Evolutionary conservation across 495 filamentous ascomycete species (phyloP), one percentile per base, ranked within the genome.

Genomic region (Trichoderma parareesei): DNA sequence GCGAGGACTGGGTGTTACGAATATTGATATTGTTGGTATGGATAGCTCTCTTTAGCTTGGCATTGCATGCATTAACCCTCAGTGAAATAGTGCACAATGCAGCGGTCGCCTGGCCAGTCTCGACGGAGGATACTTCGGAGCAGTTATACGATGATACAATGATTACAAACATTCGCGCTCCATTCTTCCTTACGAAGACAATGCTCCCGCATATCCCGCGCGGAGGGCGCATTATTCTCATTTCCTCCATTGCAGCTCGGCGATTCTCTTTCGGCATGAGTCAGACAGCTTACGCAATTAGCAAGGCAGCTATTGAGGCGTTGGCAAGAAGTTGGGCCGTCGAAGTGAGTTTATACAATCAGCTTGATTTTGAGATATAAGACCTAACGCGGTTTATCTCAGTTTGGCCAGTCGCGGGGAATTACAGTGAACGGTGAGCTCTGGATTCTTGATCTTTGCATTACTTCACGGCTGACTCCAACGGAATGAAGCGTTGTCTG

Each of bases 151-250:
- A 93, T 75, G 79, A 82, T 48, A 86, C 93, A 63, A 91, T 93
- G 78, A 84, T 84, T 74, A 74, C 93, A 65, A 95, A 95, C 77
- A 84, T 84, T 5, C 84, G 88, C 2, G 91, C 84, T 2, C 90
- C 93, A 75, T 93, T 92, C 82, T 92, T 93, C 78, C 87, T 91
- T 59, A 87, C 85, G 63, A 84, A 87, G 72, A 81, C 88, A 75
- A 87, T 83, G 7, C 86, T 85, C 73, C 83, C 82, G 75, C 78
- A 88, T 73, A 77, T 86, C 71, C 75, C 76, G 66, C 77, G 84
- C 49, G 84, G 84, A 53, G 86, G 85, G 62, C 80, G 85, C 69
- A 80, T 88, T 71, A 82, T 88, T 67, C 73, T 87, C 9, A 88
- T 82, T 76, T 83, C 82, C 27, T 85, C 81, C 72, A 88, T 87